Evolutionary conservation across 139 green algal species (phyloP).

Genomic region (Chlamydomonas applanata): DNA sequence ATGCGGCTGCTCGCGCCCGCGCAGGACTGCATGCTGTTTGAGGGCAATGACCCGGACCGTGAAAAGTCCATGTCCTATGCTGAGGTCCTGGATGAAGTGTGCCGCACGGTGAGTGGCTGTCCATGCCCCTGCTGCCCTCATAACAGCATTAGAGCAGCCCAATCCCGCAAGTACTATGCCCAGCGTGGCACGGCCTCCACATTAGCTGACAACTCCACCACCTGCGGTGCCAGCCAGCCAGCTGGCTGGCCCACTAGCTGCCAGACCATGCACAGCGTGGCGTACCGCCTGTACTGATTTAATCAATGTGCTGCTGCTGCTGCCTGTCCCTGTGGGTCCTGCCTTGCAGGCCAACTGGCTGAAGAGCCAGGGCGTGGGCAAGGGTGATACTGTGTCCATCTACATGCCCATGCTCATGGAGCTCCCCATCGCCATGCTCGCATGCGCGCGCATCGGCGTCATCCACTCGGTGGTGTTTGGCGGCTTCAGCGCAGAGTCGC

Average conservation of each 20-base stretch:
- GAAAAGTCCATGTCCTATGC: slow-evolving; percentile 71
- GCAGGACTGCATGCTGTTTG: slow-evolving; percentile 70
- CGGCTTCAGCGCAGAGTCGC: slow-evolving; percentile 89
- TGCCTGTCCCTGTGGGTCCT: too few species aligned
- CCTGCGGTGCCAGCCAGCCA: too few species aligned
- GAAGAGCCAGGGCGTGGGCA: slow-evolving; percentile 73
- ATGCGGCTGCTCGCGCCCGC: too few species aligned
- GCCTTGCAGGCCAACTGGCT: slow-evolving; percentile 82
- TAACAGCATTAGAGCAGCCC: slow-evolving; percentile 1
- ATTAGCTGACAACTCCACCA: too few species aligned
- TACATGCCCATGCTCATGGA: slow-evolving; percentile 97
- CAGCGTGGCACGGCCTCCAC: too few species aligned
- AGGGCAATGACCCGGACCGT: slow-evolving; percentile 80
- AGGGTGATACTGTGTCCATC: slow-evolving; percentile 87
- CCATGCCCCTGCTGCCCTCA: too few species aligned
- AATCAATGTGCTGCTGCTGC: too few species aligned
- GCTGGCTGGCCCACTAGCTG: too few species aligned
- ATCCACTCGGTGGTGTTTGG: slow-evolving; percentile 94
- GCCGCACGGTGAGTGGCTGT: slow-evolving; percentile 48
- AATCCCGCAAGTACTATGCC: too few species aligned
- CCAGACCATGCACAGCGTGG: too few species aligned
- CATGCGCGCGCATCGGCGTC: slow-evolving; percentile 65
- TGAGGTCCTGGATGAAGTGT: slow-evolving; percentile 72
- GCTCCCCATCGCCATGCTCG: slow-evolving; percentile 90
- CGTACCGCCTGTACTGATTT: too few species aligned